Percentiles rank a stretch among this genome's conserved stretches.
These are phyloP conservation scores for Neoascochyta sp. DNA, from an alignment of 2,329 filamentous ascomycete genomes.

Conservation along the genomic window DNA sequence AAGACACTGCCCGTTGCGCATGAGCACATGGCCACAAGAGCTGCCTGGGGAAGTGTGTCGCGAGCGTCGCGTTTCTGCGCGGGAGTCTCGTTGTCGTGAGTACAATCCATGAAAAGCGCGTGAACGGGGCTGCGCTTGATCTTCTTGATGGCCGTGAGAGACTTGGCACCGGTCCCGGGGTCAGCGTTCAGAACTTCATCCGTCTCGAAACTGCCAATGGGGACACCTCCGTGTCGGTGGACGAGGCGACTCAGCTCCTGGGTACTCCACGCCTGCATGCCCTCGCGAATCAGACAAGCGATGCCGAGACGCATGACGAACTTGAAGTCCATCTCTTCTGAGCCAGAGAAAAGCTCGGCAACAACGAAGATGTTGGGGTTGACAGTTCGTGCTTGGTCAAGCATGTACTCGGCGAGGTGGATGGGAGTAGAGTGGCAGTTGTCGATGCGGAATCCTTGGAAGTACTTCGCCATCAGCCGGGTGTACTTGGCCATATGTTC, in stretches of 20 bases:
- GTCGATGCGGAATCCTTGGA: conserved; percentile 92
- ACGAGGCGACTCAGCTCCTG: conserved; percentile 88
- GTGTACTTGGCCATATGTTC: conserved; percentile 94
- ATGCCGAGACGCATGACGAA: conserved; percentile 92
- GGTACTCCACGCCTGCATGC: conserved; percentile 98
- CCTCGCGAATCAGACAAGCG: conserved; percentile 88
- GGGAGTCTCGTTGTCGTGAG: conserved; percentile 95
- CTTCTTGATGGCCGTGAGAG: conserved; percentile 65
- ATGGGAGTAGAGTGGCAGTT: conserved; percentile 97
- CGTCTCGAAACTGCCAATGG: conserved; percentile 96
- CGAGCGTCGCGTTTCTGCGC: conserved; percentile 92
- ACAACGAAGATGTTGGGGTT: conserved; percentile 87
- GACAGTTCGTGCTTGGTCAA: conserved; percentile 87
- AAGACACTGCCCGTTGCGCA: conserved; percentile 94
- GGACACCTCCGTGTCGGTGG: conserved; percentile 86
- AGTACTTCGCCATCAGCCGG: conserved; percentile 87
- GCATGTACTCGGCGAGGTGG: conserved; percentile 88
- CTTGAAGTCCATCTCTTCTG: conserved; percentile 91
- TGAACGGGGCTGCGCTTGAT: conserved; percentile 88
- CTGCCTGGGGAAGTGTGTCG: conserved; percentile 90
- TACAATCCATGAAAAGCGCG: conserved; percentile 98
- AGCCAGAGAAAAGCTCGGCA: conserved; percentile 92
- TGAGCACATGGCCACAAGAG: conserved; percentile 91
- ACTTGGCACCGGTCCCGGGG: conserved; percentile 24
- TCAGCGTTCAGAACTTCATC: conserved; percentile 72